Evolutionary conservation across 1,139 yeast genomes (phyloP).

Genomic region (Candida sojae): DNA sequence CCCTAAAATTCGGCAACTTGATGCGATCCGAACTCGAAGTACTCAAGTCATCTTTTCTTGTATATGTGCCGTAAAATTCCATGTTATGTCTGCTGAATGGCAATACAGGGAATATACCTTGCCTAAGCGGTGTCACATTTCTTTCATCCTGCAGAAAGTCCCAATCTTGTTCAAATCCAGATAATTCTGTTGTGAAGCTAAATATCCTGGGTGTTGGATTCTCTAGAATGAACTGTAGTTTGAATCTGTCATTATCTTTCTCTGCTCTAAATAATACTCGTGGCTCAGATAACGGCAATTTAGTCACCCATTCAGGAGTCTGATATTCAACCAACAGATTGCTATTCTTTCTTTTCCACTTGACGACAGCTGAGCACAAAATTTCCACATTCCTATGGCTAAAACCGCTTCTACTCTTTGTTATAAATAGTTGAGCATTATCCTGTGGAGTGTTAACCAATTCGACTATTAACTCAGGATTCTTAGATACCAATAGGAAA

Average conservation of each 20-base stretch:
- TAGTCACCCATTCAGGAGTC: constrained; percentile 47
- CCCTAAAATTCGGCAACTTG: constrained; percentile 57
- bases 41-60: constrained; percentile 11
- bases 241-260: constrained; percentile 18
- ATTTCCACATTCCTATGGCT: constrained; percentile 43
- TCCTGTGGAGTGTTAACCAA: constrained; percentile 11
- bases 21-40: constrained; percentile 14
- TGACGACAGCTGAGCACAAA: constrained; percentile 23
- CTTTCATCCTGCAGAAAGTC: constrained; percentile 23
- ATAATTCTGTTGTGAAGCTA: constrained; percentile 55
- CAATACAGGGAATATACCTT: constrained; percentile 50
- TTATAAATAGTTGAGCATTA: constrained; percentile 28
- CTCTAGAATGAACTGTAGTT: constrained; percentile 57
- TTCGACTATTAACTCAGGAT: constrained; percentile 32
- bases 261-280: constrained; percentile 52
- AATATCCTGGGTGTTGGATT: constrained; percentile 74
- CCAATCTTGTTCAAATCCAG: constrained; percentile 28
- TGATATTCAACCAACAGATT: constrained; percentile 24
- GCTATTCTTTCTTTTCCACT: constrained; percentile 34
- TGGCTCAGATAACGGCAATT: constrained; percentile 69
- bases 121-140: constrained; percentile 29
- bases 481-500: constrained; percentile 27
- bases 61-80: constrained; percentile 32
- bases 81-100: constrained; percentile 60
- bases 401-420: constrained; percentile 41